Base-by-base conservation (phyloP, 1,284 basidiomycete genomes). In the Heimioporus retisporus region DNA sequence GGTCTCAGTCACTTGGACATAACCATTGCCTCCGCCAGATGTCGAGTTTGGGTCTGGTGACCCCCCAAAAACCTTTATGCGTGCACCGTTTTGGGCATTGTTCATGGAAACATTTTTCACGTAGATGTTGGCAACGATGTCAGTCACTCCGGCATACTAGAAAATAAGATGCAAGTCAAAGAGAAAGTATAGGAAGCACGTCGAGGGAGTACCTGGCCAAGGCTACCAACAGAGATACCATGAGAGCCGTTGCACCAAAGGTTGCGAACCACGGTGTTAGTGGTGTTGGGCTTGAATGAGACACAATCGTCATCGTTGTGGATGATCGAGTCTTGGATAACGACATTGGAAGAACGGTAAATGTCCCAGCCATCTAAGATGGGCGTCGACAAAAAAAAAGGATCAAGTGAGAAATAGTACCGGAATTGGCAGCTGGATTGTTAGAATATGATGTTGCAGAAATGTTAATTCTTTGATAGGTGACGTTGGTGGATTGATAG, bases 81-180 rank as follows among this genome's bases (percentile, higher is more conserved):
- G 82, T 1, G 85, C 85, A 2, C 84, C 85, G 67, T 87, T 85
- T 62, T 85, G 77, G 6, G 84, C 83, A 65, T 86, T 85, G 28
- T 79, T 76, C 82, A 87, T 86, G 13, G 76, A 77, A 68, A 87
- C 79, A 68, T 87, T 83, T 21, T 73, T 77, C 44, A 82, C 81
- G 28, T 76, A 76, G 61, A 88, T 74, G 73, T 87, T 82, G 56
- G 81, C 77, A 55, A 87, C 84, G 59, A 87, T 83, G 68, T 87
- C 85, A 61, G 79, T 82, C 66, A 81, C 75, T n/a, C 84, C 84
- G 10, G 81, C 77, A 73, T 85, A 86, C 73, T 88, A 19, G 35
- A 60, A 55, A 19, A 6, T 43, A 44, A 1, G 19, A 10, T n/a
- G 28, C 2, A 21, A 46, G 18, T 28, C 18, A 13, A 21, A 55